Percentiles rank a stretch among this genome's conserved stretches.
phyloP scores from a whole-genome alignment of 345 rosid species.

The Acer saccharum region DNA sequence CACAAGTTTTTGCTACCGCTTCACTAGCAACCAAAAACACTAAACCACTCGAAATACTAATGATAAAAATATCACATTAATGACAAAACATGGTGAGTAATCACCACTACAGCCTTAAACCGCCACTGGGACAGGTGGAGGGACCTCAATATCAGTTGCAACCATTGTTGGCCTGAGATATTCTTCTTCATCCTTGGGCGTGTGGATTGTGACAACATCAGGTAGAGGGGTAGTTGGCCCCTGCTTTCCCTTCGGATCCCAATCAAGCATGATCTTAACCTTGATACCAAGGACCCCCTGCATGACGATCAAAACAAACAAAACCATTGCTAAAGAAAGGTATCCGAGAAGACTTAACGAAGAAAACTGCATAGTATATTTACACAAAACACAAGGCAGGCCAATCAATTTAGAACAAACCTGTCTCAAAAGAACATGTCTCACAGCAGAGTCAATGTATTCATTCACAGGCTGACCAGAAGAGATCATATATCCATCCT shows the following conservation, averaged over 20 bases:
- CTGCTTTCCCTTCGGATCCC: slow-evolving; percentile 85
- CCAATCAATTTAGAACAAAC: slow-evolving; percentile 26
- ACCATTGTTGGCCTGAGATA: slow-evolving; percentile 16
- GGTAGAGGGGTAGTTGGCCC: slow-evolving; percentile 82
- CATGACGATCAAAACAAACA: not conserved
- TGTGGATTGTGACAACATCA: slow-evolving; percentile 75
- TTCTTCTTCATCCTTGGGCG: slow-evolving; percentile 76
- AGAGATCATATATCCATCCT: slow-evolving; percentile 96
- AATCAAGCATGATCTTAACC: slow-evolving; percentile 85
- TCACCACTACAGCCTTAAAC: slow-evolving; percentile 20
- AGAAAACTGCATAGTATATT: not conserved
- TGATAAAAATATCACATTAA: not conserved
- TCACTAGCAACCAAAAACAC: slow-evolving; percentile 6
- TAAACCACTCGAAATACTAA: slow-evolving; percentile 6
- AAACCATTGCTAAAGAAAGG: not conserved
- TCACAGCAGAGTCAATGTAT: slow-evolving; percentile 87
- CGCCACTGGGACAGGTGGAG: slow-evolving; percentile 17
- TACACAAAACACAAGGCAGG: not conserved
- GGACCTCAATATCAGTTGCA: slow-evolving; percentile 39
- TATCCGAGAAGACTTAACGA: not conserved
- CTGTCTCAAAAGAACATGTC: slow-evolving; percentile 91
- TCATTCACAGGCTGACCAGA: slow-evolving; percentile 93
- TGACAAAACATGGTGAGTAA: not conserved
- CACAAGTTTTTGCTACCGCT: not conserved
- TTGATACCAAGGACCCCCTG: slow-evolving; percentile 93